Conservation (phyloP, 2,329 filamentous ascomycete genomes). For the Penicillium sp. region DNA sequence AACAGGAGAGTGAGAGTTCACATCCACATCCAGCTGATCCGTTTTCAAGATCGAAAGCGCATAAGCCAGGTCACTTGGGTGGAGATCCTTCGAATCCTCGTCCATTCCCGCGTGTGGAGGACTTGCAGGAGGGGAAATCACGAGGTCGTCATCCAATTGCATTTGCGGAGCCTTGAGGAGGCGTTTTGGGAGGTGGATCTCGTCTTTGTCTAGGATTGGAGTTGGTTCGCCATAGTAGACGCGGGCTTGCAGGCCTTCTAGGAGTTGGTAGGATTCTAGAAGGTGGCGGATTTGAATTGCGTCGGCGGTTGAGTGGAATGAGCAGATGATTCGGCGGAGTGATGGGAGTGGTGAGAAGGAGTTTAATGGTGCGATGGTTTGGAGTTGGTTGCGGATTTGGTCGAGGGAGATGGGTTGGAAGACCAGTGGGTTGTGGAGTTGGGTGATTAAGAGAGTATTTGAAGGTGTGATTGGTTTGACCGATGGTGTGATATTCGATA, state of each 20-base stretch:
- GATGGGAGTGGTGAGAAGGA: slow-evolving; percentile 49
- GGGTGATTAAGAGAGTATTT: slow-evolving; percentile 49
- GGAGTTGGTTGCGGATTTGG: slow-evolving; percentile 41
- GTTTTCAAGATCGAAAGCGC: slow-evolving; percentile 50
- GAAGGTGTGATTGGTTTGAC: slow-evolving; percentile 43
- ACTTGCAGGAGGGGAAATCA: slow-evolving; percentile 59
- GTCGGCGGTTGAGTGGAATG: slow-evolving; percentile 41
- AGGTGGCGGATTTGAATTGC: slow-evolving; percentile 41
- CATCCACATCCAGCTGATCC: too few relatives aligned
- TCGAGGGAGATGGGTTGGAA: slow-evolving; percentile 44
- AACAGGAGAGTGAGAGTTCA: too few relatives aligned
- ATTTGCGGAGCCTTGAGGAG: slow-evolving; percentile 53
- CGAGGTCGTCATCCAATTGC: slow-evolving; percentile 57
- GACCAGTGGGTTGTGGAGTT: slow-evolving; percentile 42
- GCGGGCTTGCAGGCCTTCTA: slow-evolving; percentile 34
- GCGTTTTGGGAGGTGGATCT: slow-evolving; percentile 30
- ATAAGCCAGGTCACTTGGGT: slow-evolving; percentile 55
- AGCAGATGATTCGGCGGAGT: slow-evolving; percentile 47
- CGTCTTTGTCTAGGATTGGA: slow-evolving; percentile 37
- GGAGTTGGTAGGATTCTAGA: slow-evolving; percentile 37
- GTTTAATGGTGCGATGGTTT: slow-evolving; percentile 41
- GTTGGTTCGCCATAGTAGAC: slow-evolving; percentile 52
- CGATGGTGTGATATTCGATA: slow-evolving; percentile 43
- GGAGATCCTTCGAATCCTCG: slow-evolving; percentile 59
- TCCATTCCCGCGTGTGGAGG: slow-evolving; percentile 61